Evolutionary conservation across 257 asterid genomes (phyloP), one percentile per base, ranked within the genome.

Genomic region (Vinca minor): DNA sequence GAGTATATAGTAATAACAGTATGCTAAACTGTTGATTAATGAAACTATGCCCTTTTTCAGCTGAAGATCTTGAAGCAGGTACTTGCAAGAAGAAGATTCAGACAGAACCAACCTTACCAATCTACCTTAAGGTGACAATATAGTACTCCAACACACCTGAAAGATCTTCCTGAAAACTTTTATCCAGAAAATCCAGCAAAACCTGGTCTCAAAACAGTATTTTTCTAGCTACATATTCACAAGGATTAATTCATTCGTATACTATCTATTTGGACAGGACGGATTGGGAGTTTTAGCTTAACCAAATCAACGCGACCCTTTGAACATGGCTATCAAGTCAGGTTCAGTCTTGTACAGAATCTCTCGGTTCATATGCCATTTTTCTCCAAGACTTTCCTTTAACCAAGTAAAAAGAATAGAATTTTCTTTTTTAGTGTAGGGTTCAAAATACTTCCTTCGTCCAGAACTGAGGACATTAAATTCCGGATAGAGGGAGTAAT

Each of bases 281-380:
- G 78, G 68, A 68, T 70, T 71, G 91, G 85, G 77, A 81, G 64
- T 73, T 73, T 79, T 67, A 34, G 3, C 74, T 78, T 84, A 77
- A 79, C 3, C 77, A 79, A 41, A 71, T 66, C 83, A 79, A 68
- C 56, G 77, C 73, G 68, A 77, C 78, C 78, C 77, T 74, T 74
- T 83, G 74, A 74, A 80, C 79, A 73, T 83, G 77, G 81, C 76
- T 80, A 74, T 74, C 73, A 48, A 74, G 74, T 82, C 91, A 87
- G 95, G 96, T 85, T 82, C 91, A 82, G 97, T 85, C 94, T 85
- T 91, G 95, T 91, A 87, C 95, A 78, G 76, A 72, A 78, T 79
- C 79, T 79, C 79, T 85, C 91, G 80, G 73, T 76, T 74, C 71
- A 63, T 71, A 77, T 81, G 88, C 78, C 79, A 69, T 77, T 78